Evolutionary conservation across 2,329 filamentous ascomycete species (phyloP), one percentile per base, ranked within the genome.

Genomic region (Colletotrichum tanaceti): DNA sequence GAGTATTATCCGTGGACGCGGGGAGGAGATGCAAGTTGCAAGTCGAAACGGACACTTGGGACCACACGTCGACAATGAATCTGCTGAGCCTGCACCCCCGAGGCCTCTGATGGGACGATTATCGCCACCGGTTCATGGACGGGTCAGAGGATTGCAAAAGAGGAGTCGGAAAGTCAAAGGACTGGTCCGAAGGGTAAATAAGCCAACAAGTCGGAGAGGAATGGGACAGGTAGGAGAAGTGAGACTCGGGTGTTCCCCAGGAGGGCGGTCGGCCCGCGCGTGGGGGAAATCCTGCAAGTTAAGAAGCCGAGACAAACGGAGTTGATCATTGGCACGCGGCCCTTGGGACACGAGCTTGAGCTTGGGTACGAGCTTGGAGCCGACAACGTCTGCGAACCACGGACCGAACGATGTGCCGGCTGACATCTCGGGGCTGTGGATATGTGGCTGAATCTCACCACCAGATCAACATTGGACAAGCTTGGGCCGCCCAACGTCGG

Each of bases 1-100:
- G 74, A 78, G 65, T 77, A 77, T 3, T n/a, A n/a, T n/a, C n/a
- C n/a, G n/a, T n/a, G n/a, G n/a, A 74, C 55, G 7, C 75, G 74
- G 5, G 78, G 69, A 0, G 68, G 16, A 1, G 73, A 74, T 2
- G 76, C 72, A 39, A 78, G 71, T 74, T 2, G 76, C 72, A 39
- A 78, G 71, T 3, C 75, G 74, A 4, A 75, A 74, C 10, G 82
- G 58, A 13, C 76, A 63, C 13, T 35, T 10, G 32, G 82, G 39
- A 47, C 82, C 79, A n/a, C 3, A 76, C 68, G 46, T 72, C 70
- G 16, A 66, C 63, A 47, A 77, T 70, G 3, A 58, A 52, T 53
- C 64, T 35, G 64, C 64, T 35, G 11, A n/a, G n/a, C n/a, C 38
- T 39, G 32, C 32, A 35, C 32, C 9, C 32, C 10, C 7, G 32